A percentile compares a stretch with the other conserved stretches of the same genome.
Conservation (phyloP, 306 rosid genomes). For the Ammopiptanthus mongolicus region DNA sequence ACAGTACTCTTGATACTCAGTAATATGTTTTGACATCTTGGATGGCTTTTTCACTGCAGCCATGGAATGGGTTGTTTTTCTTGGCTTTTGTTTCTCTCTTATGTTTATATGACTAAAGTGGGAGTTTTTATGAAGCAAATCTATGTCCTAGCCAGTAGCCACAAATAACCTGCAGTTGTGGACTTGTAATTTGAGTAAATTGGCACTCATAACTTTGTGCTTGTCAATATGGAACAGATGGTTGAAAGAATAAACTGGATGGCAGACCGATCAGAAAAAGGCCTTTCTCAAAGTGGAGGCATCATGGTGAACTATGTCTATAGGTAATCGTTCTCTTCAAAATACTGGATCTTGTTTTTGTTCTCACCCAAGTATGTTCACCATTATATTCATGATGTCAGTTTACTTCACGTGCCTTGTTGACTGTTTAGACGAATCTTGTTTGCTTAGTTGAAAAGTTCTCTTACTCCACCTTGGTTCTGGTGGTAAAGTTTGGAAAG, state of each 20-base stretch:
- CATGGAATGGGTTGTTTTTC: slow-evolving; percentile 15
- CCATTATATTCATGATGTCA: background rate
- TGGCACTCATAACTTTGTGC: slow-evolving; percentile 1
- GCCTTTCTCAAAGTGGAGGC: slow-evolving; percentile 83
- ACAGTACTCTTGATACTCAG: background rate
- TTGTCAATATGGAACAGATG: slow-evolving; percentile 58
- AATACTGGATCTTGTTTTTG: slow-evolving; percentile 10
- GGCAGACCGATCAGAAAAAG: slow-evolving; percentile 82
- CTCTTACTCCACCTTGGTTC: background rate
- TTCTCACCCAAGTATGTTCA: background rate
- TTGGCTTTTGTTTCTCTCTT: background rate
- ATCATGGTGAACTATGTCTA: slow-evolving; percentile 96
- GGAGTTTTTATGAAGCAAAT: slow-evolving; percentile 8
- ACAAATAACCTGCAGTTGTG: background rate
- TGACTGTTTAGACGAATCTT: background rate
- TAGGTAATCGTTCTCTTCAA: slow-evolving; percentile 40
- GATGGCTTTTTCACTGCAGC: slow-evolving; percentile 2
- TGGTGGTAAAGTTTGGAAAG: background rate
- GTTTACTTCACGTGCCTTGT: background rate
- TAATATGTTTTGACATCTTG: slow-evolving; percentile 4
- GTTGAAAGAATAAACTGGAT: slow-evolving; percentile 87
- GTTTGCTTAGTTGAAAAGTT: background rate
- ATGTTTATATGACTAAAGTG: background rate
- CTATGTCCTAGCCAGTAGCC: background rate
- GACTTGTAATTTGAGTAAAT: slow-evolving; percentile 14